Conservation (phyloP, 139 green algal species). For the Protoeuglena noctilucae region DNA sequence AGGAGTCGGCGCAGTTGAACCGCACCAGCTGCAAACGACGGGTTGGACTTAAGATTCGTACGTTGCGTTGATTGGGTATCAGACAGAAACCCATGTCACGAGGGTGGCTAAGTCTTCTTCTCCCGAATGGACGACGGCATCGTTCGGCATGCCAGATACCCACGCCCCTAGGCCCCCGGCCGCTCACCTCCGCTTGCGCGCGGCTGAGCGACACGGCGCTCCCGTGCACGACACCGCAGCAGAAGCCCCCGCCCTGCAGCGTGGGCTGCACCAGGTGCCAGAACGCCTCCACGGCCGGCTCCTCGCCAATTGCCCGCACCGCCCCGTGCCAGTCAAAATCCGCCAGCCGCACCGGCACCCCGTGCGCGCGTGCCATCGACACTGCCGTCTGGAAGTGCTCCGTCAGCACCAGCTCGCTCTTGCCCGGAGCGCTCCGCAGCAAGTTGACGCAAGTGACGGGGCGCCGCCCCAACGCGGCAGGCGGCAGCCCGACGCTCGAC, state of each 20-base stretch:
- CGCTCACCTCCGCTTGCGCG: neutral
- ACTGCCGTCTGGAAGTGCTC: constrained; percentile 47
- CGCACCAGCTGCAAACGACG: constrained; percentile 44
- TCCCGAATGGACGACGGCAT: neutral
- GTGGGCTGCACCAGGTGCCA: constrained; percentile 54
- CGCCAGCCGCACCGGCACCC: constrained; percentile 20
- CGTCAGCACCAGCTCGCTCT: constrained; percentile 46
- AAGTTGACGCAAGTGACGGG: constrained; percentile 84
- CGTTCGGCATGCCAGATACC: neutral
- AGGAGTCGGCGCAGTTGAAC: constrained; percentile 94
- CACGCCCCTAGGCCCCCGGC: neutral
- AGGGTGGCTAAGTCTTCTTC: neutral
- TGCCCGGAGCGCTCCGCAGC: constrained; percentile 55
- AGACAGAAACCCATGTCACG: no score
- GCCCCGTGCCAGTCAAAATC: constrained; percentile 96
- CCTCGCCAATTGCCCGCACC: constrained; percentile 67
- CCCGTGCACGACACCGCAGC: constrained; percentile 6
- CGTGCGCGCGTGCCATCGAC: neutral
- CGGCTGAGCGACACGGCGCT: neutral
- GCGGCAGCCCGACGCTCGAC: neutral
- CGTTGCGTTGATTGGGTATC: no score
- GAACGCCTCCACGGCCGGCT: constrained; percentile 69
- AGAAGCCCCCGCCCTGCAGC: constrained; percentile 14
- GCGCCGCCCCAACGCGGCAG: neutral
- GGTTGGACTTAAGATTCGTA: no score